Evolutionary conservation across 345 rosid species (phyloP), one percentile per base, ranked within the genome.

Genomic region (Eucalyptus virginea): DNA sequence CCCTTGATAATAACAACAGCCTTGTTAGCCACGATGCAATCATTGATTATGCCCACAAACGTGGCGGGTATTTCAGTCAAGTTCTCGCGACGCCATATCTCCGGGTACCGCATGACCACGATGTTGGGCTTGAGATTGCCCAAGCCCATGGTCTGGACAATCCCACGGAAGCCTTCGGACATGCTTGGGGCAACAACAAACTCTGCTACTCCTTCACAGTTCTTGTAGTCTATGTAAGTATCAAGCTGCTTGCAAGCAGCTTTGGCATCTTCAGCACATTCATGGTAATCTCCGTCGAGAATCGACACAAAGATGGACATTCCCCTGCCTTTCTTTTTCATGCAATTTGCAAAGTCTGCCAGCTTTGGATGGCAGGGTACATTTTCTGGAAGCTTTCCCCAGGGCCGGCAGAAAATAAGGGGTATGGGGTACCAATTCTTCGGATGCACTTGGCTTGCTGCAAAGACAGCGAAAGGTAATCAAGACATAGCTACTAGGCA

Each of bases 351-450:
- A 92, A 98, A 98, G 92, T 98, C 99, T 15, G 99, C 99, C 89
- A 98, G 97, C 89, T 98, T 98, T 34, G 99, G 99, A 90, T 98
- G 99, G 94, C 99, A 98, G 6, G 99, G 99, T 44, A 98, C 99
- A 87, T 98, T 97, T 91, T 97, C 99, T 7, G 99, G 99, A 80
- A 98, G 97, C 94, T 96, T 95, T 85, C 99, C 99, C 99, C 99
- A 98, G 19, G 99, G 99, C 88, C 99, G 96, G 92, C 99, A 98
- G 93, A 98, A 98, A 86, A 98, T 92, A 86, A 98, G 96, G 37
- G 99, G 99, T 88, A 98, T 98, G 60, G 99, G 99, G 87, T 98
- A 98, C 99, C 99, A 98, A 88, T 98, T 98, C 93, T 98, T 98
- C 7, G 99, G 99, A 89, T 98, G 99, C 91, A 98, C 99, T 92